Evolutionary conservation across 1,284 basidiomycete genomes (phyloP), one percentile per base, ranked within the genome.

Genomic region (Butyriboletus appendiculatus): DNA sequence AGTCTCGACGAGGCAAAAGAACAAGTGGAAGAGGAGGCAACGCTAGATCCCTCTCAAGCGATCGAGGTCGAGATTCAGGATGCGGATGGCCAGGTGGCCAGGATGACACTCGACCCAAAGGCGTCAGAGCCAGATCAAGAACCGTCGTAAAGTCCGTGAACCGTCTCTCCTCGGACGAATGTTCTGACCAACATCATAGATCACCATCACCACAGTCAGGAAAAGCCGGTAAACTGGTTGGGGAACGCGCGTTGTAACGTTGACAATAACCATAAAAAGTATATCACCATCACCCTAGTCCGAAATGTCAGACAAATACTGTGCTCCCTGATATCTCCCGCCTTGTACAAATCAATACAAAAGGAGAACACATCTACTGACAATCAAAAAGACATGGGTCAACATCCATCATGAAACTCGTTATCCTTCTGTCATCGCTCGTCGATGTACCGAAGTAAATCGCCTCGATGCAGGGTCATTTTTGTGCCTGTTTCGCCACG

Each of bases 51-150:
- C 4, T 55, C 56, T 4, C 60, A 63, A 2, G 47, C 60, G 28
- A 57, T 70, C 44, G 59, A 62, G 18, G 80, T 87, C 11, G 83
- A 87, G 66, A 87, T 87, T 48, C 75, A 84, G 66, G 85, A 88
- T 59, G 82, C 85, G 8, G 84, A 88, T 53, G 85, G 84, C 6
- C 73, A 80, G 62, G 68, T 85, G 38, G 82, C 85, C 7, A 80
- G 75, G 62, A 80, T 88, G 82, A 79, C 75, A 24, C 78, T 86
- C 48, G 34, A 55, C 35, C 32, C 64, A 39, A 47, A 38, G 1
- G 0, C 32, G 76, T 84, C 52, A 28, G 48, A 26, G 9, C 40
- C 45, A 32, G 46, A 42, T 24, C 55, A 28, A 20, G 30, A 30
- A 28, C 35, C 28, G 5, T 49, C 48, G 10, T 51, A 30, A 50